Evolutionary conservation across 1,284 basidiomycete species (phyloP), one percentile per base, ranked within the genome.

Genomic region (Austroboletus rostrupii): DNA sequence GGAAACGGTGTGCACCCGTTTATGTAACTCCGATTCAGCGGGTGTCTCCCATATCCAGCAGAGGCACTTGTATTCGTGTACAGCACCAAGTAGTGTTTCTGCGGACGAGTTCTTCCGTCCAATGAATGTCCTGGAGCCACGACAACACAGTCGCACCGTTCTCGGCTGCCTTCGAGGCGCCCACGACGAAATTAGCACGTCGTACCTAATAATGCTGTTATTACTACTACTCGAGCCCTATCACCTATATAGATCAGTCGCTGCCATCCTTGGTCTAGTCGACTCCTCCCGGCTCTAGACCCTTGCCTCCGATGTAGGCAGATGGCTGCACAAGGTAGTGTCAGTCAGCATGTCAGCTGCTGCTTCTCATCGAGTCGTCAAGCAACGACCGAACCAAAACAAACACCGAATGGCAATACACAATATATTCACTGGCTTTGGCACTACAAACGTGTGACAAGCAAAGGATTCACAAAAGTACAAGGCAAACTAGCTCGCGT

Each of bases 291-390:
- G 32, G 32, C 5, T 33, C 32, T 33, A 13, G 32, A 13, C 17
- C 6, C 26, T 62, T 61, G 58, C 50, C 60, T 61, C 60, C 58
- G 56, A 50, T 61, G 56, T 57, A 61, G 49, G 58, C 45, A 57
- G 16, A 40, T 43, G 20, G 38, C 58, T 44, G 33, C 59, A 59
- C 49, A 43, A 32, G 48, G 53, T 19, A 39, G 39, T 37, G 37
- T 43, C 17, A 16, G 41, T 26, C 53, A n/a, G 29, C 11, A 21
- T 41, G 17, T 31, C n/a, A 26, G 32, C 12, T 16, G 13, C 32
- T 13, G 32, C 32, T 13, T 12, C 12, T 6, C 32, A 12, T 14
- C 13, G 2, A 16, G 12, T 16, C 32, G 16, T 33, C 32, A 33
- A 33, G 32, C 32, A 8, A 26, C 23, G 23, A 26, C 23, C n/a